These are phyloP conservation scores for Taphrina wiesneri DNA, from an alignment of 1,139 yeast genomes.

Conservation along the genomic window DNA sequence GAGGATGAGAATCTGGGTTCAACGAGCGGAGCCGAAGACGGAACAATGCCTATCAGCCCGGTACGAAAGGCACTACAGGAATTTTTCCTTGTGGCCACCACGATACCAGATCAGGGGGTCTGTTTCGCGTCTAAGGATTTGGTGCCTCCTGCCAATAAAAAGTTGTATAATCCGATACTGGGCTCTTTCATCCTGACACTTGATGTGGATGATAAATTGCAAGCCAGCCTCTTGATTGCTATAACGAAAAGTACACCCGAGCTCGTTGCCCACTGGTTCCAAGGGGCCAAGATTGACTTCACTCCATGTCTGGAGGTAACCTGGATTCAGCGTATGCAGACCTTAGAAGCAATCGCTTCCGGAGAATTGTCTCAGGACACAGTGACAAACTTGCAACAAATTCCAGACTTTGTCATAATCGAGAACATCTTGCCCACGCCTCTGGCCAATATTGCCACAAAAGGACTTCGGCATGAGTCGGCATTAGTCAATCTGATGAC, in stretches of 20 bases:
- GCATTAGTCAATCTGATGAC: constrained; percentile 65
- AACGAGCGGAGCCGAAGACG: background rate
- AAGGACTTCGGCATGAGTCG: constrained; percentile 59
- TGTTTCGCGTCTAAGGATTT: constrained; percentile 61
- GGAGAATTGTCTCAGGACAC: constrained; percentile 48
- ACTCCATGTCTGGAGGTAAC: constrained; percentile 75
- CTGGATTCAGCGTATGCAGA: constrained; percentile 74
- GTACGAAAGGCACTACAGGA: constrained; percentile 45
- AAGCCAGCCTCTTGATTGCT: constrained; percentile 57
- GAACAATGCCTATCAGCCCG: background rate
- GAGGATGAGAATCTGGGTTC: background rate
- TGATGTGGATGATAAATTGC: constrained; percentile 73
- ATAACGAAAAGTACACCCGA: constrained; percentile 64
- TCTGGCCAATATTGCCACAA: constrained; percentile 61
- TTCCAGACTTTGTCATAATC: constrained; percentile 45
- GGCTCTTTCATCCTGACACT: constrained; percentile 63
- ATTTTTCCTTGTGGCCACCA: constrained; percentile 56
- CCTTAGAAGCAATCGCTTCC: constrained; percentile 60
- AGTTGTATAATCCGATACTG: constrained; percentile 63
- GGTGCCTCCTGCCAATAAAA: constrained; percentile 48
- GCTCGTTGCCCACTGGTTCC: constrained; percentile 65
- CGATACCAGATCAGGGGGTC: constrained; percentile 62
- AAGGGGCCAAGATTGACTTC: constrained; percentile 52
- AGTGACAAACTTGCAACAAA: constrained; percentile 40
- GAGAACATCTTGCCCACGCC: constrained; percentile 69